Conservation (phyloP, 352 stramenopile species). For the Phytophthora constricta region DNA sequence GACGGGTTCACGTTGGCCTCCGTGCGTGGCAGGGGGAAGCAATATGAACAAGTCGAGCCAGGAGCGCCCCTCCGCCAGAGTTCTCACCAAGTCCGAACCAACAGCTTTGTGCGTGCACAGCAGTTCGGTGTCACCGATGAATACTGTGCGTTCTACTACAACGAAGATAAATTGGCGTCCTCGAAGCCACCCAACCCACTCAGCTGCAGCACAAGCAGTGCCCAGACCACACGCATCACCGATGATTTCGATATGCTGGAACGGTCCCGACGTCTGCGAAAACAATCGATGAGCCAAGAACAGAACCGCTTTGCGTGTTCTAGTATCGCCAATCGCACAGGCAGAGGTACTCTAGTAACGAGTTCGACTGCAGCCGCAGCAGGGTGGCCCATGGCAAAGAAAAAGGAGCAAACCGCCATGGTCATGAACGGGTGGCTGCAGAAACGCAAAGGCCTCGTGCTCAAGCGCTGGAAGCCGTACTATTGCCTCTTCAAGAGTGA, state of each 20-base stretch:
- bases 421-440: conserved; percentile 58
- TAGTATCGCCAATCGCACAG: background rate
- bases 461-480: conserved; percentile 66
- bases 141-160: conserved; percentile 33
- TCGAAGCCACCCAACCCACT: conserved; percentile 17
- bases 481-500: conserved; percentile 65
- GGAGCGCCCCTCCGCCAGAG: no score
- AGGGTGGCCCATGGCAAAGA: conserved; percentile 36
- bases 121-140: conserved; percentile 6
- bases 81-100: conserved; percentile 6
- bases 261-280: conserved; percentile 20
- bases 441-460: conserved; percentile 52
- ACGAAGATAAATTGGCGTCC: conserved; percentile 5
- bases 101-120: conserved; percentile 1
- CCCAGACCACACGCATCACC: conserved; percentile 31
- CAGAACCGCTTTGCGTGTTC: conserved; percentile 7
- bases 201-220: conserved; percentile 29
- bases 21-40: conserved; percentile 1
- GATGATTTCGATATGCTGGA: conserved; percentile 48
- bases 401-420: conserved; percentile 36
- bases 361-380: conserved; percentile 30
- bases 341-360: conserved; percentile 12
- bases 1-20: conserved; percentile 3
- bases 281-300: conserved; percentile 14
- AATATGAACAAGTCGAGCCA: no score